Evolutionary conservation across 257 asterid genomes (phyloP).

Genomic region (Lithospermum erythrorhizon): DNA sequence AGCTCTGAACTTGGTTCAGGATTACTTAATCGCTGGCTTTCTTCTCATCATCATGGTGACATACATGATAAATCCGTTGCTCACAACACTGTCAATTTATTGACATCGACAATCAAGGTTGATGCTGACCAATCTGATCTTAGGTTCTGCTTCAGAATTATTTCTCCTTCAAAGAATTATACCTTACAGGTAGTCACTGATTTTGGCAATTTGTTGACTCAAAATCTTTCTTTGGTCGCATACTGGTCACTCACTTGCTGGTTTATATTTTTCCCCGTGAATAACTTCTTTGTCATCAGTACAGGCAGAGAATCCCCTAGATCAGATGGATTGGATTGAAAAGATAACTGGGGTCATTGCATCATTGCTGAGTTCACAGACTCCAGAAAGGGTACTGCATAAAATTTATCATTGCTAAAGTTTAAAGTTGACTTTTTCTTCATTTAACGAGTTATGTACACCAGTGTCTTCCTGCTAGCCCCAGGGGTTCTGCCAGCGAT

Average conservation of each 20-base stretch:
- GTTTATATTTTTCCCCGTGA: conserved; percentile 16
- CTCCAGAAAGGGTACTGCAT: conserved; percentile 75
- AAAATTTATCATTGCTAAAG: background rate
- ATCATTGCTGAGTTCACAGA: conserved; percentile 90
- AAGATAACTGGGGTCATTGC: conserved; percentile 98
- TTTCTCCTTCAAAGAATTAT: conserved; percentile 96
- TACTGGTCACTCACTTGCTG: conserved; percentile 8
- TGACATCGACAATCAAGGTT: conserved; percentile 95
- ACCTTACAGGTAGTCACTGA: conserved; percentile 71
- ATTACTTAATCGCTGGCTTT: conserved; percentile 90
- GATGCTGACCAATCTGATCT: conserved; percentile 99
- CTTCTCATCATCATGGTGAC: conserved; percentile 95
- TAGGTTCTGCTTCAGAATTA: conserved; percentile 96
- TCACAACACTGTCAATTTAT: conserved; percentile 91
- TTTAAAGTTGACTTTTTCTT: conserved; percentile 1
- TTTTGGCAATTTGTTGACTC: conserved; percentile 9
- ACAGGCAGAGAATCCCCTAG: conserved; percentile 98
- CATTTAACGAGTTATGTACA: conserved; percentile 8
- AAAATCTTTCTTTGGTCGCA: background rate
- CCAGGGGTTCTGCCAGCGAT: conserved; percentile 93
- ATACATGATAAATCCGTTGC: conserved; percentile 98
- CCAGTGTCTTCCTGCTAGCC: conserved; percentile 74
- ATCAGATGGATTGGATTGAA: conserved; percentile 99
- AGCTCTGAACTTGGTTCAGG: conserved; percentile 99
- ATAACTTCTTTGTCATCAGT: conserved; percentile 23